phyloP scores from a whole-genome alignment of 139 green algal species.

The Chlamydomonas sp. region DNA sequence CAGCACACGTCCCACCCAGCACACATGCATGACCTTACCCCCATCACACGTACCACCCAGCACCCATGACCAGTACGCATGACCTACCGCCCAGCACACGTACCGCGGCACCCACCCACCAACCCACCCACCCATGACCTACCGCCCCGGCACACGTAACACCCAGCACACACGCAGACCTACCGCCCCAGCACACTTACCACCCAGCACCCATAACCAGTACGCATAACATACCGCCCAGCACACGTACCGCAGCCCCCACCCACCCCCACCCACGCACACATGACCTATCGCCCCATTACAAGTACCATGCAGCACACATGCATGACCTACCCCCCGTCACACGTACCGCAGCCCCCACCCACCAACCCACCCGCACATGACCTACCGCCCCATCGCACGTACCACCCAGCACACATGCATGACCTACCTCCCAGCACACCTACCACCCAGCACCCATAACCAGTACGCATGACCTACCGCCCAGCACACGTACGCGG shows the following conservation, averaged over 20 bases:
- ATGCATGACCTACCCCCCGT: no score
- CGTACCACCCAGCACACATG: no score
- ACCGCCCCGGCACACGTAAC: no score
- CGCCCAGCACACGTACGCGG: slow-evolving; percentile 95
- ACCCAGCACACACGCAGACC: no score
- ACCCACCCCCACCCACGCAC: neutral
- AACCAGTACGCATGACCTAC: slow-evolving; percentile 10
- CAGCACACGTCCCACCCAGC: no score
- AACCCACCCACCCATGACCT: no score
- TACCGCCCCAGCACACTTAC: no score
- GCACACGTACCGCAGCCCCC: neutral
- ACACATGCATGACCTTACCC: no score
- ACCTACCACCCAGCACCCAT: neutral
- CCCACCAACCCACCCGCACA: neutral
- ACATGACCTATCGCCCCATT: neutral
- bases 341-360: neutral
- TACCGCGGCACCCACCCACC: no score
- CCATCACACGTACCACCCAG: neutral
- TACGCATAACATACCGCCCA: neutral
- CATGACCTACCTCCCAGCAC: no score
- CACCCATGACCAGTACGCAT: neutral
- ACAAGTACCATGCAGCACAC: neutral
- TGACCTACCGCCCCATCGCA: no score
- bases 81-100: neutral
- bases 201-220: neutral